phyloP scores from a whole-genome alignment of 108 stramenopile genomes.

The Phaeodactylum tricornutum region DNA sequence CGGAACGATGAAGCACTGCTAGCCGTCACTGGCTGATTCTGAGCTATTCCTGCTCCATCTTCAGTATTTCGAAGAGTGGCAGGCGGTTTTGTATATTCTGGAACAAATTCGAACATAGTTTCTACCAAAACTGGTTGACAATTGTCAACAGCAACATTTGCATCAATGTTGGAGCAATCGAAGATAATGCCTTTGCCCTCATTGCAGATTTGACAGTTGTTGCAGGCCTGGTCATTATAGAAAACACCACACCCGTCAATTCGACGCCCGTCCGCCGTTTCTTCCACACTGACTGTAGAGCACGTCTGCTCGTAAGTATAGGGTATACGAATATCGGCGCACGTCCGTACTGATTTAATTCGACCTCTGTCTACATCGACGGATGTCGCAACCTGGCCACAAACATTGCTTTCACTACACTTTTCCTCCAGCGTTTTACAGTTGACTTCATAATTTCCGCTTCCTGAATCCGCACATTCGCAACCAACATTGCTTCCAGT shows the following conservation, averaged over 20 bases:
- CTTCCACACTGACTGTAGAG: no score
- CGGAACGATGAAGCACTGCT: no score
- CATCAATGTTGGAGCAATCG: slow-evolving; percentile 2
- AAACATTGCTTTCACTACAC: neutral
- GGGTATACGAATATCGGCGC: neutral
- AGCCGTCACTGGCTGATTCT: no score
- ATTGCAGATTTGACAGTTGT: slow-evolving; percentile 1
- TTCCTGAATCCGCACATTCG: neutral
- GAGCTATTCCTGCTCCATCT: no score
- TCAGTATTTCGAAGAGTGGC: no score
- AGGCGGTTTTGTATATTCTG: neutral
- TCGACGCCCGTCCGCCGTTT: neutral
- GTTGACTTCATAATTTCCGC: neutral
- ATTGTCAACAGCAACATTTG: neutral
- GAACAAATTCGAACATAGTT: slow-evolving; percentile 3
- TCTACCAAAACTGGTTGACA: neutral
- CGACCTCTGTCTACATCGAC: neutral
- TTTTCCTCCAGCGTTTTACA: neutral
- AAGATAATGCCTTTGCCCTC: neutral
- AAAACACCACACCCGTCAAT: neutral
- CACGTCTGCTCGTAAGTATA: no score
- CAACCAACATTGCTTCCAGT: neutral
- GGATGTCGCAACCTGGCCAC: neutral
- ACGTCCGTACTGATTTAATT: neutral
- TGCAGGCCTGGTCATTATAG: slow-evolving; percentile 1